Percentiles rank a stretch among this genome's conserved stretches.
These are phyloP conservation scores for Entomortierella beljakovae DNA, from an alignment of 192 early-diverging fungal species.

Conservation along the genomic window DNA sequence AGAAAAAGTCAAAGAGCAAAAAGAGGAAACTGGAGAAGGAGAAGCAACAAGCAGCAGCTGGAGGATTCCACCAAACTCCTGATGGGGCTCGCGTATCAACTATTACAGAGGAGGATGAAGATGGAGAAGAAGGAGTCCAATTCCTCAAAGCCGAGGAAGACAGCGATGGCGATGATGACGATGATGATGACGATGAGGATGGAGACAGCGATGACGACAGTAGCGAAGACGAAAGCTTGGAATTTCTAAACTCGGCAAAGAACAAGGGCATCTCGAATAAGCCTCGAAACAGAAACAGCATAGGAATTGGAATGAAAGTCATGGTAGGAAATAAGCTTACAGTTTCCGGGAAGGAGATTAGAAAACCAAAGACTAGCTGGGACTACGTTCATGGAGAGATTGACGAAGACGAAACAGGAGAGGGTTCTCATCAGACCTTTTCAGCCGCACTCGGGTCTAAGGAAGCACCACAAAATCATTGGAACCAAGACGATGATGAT, in stretches of 20 bases:
- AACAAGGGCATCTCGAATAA: slow-evolving; percentile 23
- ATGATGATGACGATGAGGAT: slow-evolving; percentile 27
- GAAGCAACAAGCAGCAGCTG: not conserved
- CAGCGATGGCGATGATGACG: slow-evolving; percentile 24
- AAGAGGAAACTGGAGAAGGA: slow-evolving; percentile 27
- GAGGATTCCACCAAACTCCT: not conserved
- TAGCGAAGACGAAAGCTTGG: slow-evolving; percentile 25
- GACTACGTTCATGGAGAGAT: slow-evolving; percentile 46
- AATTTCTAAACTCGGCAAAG: slow-evolving; percentile 31
- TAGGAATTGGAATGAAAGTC: slow-evolving; percentile 51
- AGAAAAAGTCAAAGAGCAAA: slow-evolving; percentile 33
- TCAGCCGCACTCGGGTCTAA: slow-evolving; percentile 26
- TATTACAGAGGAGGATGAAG: slow-evolving; percentile 38
- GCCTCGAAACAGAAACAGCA: slow-evolving; percentile 47
- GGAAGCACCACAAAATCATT: slow-evolving; percentile 7
- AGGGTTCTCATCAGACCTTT: slow-evolving; percentile 14
- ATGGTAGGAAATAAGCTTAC: slow-evolving; percentile 52
- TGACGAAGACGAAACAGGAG: slow-evolving; percentile 33
- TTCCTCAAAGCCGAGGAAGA: slow-evolving; percentile 24
- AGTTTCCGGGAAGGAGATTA: slow-evolving; percentile 48
- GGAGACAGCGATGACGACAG: slow-evolving; percentile 19
- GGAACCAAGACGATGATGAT: slow-evolving; percentile 9
- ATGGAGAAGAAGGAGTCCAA: slow-evolving; percentile 23
- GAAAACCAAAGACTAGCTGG: slow-evolving; percentile 52
- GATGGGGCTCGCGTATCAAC: slow-evolving; percentile 23